Conservation (phyloP, 2,329 filamentous ascomycete genomes). For the Fusarium praegraminearum region DNA sequence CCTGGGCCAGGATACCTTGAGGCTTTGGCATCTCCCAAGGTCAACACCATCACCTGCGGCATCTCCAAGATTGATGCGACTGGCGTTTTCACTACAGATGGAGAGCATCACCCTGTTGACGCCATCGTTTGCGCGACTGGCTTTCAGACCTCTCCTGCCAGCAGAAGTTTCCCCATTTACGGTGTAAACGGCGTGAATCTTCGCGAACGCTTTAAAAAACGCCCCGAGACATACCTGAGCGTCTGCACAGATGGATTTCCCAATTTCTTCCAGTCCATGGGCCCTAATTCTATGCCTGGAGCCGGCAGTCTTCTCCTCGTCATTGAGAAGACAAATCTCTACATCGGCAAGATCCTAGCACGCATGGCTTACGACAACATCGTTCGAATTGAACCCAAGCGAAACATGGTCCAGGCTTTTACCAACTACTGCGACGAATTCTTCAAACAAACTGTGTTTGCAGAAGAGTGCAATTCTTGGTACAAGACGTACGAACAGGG, state of each 20-base stretch:
- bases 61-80: slow-evolving; percentile 4
- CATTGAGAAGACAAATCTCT: slow-evolving; percentile 19
- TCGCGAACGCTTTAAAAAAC: slow-evolving; percentile 17
- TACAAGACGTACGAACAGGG: slow-evolving; percentile 20
- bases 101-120: slow-evolving; percentile 4
- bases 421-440: slow-evolving; percentile 11
- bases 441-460: slow-evolving; percentile 13
- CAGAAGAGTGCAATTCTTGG: slow-evolving; percentile 27
- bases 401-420: neutral
- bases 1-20: slow-evolving; percentile 17
- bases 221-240: slow-evolving; percentile 23
- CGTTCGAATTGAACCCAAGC: slow-evolving; percentile 5
- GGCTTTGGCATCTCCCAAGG: slow-evolving; percentile 17
- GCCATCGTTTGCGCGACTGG: slow-evolving; percentile 11
- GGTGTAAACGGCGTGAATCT: slow-evolving; percentile 1
- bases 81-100: neutral
- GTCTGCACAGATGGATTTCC: slow-evolving; percentile 25
- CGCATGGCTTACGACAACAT: slow-evolving; percentile 23
- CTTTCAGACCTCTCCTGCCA: slow-evolving; percentile 18
- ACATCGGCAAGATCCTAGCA: slow-evolving; percentile 7
- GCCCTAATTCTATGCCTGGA: slow-evolving; percentile 12
- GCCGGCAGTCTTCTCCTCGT: neutral
- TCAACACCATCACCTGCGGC: slow-evolving; percentile 2
- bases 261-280: slow-evolving; percentile 25
- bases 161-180: slow-evolving; percentile 20